Evolutionary conservation across 2,329 filamentous ascomycete species (phyloP), one percentile per base, ranked within the genome.

Genomic region (Botrytis squamosa): DNA sequence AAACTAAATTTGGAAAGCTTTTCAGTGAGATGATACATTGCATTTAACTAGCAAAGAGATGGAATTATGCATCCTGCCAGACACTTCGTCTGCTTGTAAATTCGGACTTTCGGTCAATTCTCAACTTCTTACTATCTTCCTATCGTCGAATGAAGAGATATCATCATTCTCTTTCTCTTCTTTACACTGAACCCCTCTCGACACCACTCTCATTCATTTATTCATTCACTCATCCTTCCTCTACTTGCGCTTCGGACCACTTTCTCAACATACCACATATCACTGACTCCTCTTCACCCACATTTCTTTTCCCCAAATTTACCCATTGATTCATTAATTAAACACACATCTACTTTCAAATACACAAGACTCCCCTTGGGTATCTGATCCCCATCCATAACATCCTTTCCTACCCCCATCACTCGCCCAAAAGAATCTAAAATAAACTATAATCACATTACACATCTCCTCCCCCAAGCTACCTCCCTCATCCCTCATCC

Each of bases 231-330:
- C 25, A 52, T 4, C 1, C 14, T 14, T n/a, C 25, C 22, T n/a
- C 25, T 14, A 1, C 4, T 25, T 4, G 14, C 25, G 4, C 49
- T n/a, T 55, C 49, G 7, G 3, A 16, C 49, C 22, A 14, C 9
- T n/a, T n/a, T n/a, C 6, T 3, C 25, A 16, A n/a, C 12, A n/a
- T 1, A 14, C 7, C 49, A 14, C 25, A 14, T 2, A n/a, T 55
- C 49, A n/a, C 49, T 25, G 4, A 52, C 49, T 52, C 4, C 49
- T n/a, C 49, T 4, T 7, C 12, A 5, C 6, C 25, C 49, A 55
- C 0, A 55, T n/a, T n/a, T 0, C 16, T 7, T 18, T 33, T 3
- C 55, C 7, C 6, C 8, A 55, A 3, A 55, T n/a, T 3, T 2
- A 2, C 5, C 10, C 4, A 7, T 52, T 2, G 5, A 52, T 7